A percentile compares a stretch with the other conserved stretches of the same genome.
Evolutionary conservation across 2,329 filamentous ascomycete genomes (phyloP).

Genomic region (Cyphellophora europaea): DNA sequence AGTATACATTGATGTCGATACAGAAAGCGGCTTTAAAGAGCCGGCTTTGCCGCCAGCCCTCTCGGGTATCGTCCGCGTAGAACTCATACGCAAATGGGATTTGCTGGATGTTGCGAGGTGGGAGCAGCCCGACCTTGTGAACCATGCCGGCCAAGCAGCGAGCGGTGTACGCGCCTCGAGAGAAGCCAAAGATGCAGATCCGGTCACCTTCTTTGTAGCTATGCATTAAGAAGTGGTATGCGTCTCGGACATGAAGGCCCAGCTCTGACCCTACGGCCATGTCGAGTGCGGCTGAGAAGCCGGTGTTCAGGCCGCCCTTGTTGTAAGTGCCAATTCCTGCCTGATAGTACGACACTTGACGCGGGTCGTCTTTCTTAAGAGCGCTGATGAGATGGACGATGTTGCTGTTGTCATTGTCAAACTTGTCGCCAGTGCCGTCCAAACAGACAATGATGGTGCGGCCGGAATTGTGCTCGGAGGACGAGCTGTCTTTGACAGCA

Average conservation of each 20-base stretch:
- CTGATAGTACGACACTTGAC: slow-evolving; percentile 31
- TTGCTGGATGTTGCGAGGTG: slow-evolving; percentile 28
- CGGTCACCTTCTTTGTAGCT: slow-evolving; percentile 42
- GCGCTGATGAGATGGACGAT: slow-evolving; percentile 35
- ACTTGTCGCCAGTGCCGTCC: slow-evolving; percentile 37
- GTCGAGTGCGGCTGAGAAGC: slow-evolving; percentile 30
- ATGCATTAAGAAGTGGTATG: slow-evolving; percentile 47
- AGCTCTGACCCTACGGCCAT: slow-evolving; percentile 36
- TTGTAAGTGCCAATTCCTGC: slow-evolving; percentile 37
- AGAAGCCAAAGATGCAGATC: slow-evolving; percentile 48
- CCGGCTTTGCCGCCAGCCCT: slow-evolving; percentile 31
- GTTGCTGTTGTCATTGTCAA: slow-evolving; percentile 36
- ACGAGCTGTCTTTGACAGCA: slow-evolving; percentile 18
- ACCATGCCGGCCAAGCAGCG: slow-evolving; percentile 45
- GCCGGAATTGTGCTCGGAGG: slow-evolving; percentile 9
- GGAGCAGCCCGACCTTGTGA: slow-evolving; percentile 38
- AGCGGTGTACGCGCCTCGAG: slow-evolving; percentile 44
- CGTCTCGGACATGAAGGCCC: slow-evolving; percentile 41
- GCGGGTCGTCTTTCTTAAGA: slow-evolving; percentile 32
- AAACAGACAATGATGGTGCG: slow-evolving; percentile 32
- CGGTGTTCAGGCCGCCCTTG: slow-evolving; percentile 28
- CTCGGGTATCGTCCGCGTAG: slow-evolving; percentile 31
- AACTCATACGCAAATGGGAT: slow-evolving; percentile 35
- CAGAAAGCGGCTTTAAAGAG: slow-evolving; percentile 39
- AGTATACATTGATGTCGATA: slow-evolving; percentile 34